phyloP scores from a whole-genome alignment of 352 stramenopile genomes.

The Globisporangium perplexum region DNA sequence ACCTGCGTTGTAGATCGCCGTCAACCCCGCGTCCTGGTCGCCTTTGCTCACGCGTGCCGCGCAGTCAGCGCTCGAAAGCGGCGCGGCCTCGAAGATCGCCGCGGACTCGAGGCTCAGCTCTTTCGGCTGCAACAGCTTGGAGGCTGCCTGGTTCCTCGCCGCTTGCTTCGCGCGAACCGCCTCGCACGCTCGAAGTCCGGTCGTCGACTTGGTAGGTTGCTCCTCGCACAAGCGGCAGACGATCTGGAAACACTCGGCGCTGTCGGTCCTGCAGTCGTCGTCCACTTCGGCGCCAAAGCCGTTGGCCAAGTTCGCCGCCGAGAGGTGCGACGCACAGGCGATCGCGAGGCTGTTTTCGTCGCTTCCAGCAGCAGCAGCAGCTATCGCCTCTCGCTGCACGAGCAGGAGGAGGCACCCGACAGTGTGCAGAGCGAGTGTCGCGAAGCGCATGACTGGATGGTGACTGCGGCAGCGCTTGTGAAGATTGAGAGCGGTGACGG shows the following conservation, averaged over 20 bases:
- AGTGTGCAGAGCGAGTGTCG: not conserved
- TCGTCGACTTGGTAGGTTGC: conserved; percentile 5
- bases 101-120: not conserved
- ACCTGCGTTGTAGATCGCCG: conserved; percentile 12
- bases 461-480: not conserved
- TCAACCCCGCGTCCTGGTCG: conserved; percentile 30
- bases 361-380: not conserved
- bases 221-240: conserved; percentile 18
- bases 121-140: conserved; percentile 1
- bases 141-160: not conserved
- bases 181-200: conserved; percentile 8
- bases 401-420: not conserved
- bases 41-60: conserved; percentile 19
- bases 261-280: not conserved
- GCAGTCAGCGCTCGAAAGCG: conserved; percentile 16
- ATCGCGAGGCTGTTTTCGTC: not conserved
- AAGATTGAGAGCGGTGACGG: no score
- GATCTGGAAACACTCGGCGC: conserved; percentile 16
- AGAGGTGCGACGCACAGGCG: not conserved
- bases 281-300: conserved; percentile 9
- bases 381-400: not conserved
- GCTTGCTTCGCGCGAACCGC: not conserved
- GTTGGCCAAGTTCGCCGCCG: not conserved
- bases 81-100: not conserved
- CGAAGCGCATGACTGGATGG: conserved; percentile 1